phyloP scores from a whole-genome alignment of 805 yeast genomes.

The Ogataea polymorpha region DNA sequence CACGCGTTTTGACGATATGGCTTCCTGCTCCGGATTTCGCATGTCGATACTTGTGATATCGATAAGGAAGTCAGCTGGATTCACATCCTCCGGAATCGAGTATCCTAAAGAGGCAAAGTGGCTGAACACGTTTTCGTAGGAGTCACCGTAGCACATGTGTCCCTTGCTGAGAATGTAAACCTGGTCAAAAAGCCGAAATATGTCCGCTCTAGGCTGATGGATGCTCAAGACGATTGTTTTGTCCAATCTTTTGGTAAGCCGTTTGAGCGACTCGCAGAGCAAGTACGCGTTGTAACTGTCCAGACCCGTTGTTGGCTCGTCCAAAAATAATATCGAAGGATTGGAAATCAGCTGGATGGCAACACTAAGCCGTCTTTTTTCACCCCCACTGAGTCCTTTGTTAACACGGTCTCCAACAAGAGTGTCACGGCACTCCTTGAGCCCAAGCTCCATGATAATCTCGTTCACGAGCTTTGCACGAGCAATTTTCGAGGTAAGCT shows the following conservation, averaged over 20 bases:
- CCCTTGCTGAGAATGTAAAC: slow-evolving; percentile 69
- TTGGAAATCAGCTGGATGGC: slow-evolving; percentile 75
- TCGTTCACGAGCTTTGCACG: slow-evolving; percentile 52
- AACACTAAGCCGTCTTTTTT: slow-evolving; percentile 70
- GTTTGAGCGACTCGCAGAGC: slow-evolving; percentile 57
- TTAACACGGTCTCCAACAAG: slow-evolving; percentile 50
- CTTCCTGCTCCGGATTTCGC: slow-evolving; percentile 37
- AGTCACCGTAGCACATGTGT: slow-evolving; percentile 43
- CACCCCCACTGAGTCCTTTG: slow-evolving; percentile 80
- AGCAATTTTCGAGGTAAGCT: slow-evolving; percentile 39
- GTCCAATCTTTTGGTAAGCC: slow-evolving; percentile 51
- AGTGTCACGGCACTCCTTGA: slow-evolving; percentile 61
- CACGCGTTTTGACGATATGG: slow-evolving; percentile 34
- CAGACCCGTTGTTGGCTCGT: slow-evolving; percentile 87
- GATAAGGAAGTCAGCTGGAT: slow-evolving; percentile 61
- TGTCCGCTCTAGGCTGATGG: slow-evolving; percentile 83
- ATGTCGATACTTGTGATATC: slow-evolving; percentile 58
- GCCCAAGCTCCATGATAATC: slow-evolving; percentile 60
- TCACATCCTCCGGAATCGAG: slow-evolving; percentile 43
- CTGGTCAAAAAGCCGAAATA: slow-evolving; percentile 63
- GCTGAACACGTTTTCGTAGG: slow-evolving; percentile 36
- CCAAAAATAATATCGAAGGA: slow-evolving; percentile 74
- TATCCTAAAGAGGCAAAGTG: slow-evolving; percentile 51
- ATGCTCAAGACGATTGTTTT: slow-evolving; percentile 73
- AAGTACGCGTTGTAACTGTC: slow-evolving; percentile 75